A percentile compares a stretch with the other conserved stretches of the same genome.
Conservation (phyloP, 768 basidiomycete genomes). For the Amanita polypyramis region DNA sequence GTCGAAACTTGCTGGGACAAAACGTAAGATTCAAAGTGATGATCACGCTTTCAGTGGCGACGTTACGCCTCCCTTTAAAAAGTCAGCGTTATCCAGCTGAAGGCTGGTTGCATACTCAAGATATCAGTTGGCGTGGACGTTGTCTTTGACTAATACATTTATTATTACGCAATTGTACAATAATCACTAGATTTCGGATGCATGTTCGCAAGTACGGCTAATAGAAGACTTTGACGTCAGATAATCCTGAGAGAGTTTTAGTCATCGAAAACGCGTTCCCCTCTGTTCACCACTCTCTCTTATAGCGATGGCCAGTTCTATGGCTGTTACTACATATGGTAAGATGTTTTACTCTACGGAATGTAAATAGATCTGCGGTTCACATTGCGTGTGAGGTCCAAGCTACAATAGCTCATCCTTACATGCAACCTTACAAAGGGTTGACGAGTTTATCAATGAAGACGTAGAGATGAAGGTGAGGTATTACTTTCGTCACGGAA, state of each 20-base stretch:
- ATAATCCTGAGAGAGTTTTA: neutral
- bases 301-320: neutral
- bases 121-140: conserved; percentile 1
- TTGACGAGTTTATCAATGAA: conserved; percentile 46
- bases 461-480: conserved; percentile 69
- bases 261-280: neutral
- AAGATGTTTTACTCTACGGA: neutral
- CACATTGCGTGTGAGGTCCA: neutral
- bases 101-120: conserved; percentile 9
- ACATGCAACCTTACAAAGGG: conserved; percentile 31
- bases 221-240: neutral
- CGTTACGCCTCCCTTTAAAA: conserved; percentile 60
- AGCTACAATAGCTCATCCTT: neutral
- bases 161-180: conserved; percentile 16
- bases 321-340: neutral
- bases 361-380: neutral
- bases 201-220: neutral
- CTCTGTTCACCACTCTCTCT: neutral
- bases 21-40: conserved; percentile 66
- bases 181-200: conserved; percentile 8
- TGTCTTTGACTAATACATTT: neutral
- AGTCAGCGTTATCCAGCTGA: conserved; percentile 37
- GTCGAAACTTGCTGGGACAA: conserved; percentile 44
- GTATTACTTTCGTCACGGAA: conserved; percentile 3
- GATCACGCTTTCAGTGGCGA: conserved; percentile 29